Base-by-base conservation (phyloP, 352 stramenopile species). In the Thraustochytrium sp. region DNA sequence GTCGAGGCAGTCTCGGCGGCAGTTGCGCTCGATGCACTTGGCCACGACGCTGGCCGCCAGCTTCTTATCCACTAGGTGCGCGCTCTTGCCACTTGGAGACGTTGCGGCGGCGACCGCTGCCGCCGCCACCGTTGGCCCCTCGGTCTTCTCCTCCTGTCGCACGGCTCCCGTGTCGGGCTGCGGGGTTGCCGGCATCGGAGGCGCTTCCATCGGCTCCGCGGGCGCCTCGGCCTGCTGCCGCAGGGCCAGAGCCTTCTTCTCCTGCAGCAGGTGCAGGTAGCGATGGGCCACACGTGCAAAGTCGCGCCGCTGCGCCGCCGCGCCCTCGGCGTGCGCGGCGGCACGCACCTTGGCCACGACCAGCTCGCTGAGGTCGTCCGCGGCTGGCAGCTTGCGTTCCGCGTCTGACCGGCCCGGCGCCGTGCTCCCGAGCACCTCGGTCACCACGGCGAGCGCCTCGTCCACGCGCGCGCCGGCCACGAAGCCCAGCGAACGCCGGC, bases 1-100 rank as follows among this genome's bases (percentile, higher is more conserved):
- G n/a, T 80, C 68, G 38, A 80, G 68, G 38, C 68, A 80, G 51
- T 80, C 68, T 5, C 53, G 42, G 8, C 68, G 68, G 23, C 68
- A 80, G 68, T 63, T 80, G 29, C 68, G 68, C 51, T 80, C 68
- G 42, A 80, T 80, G 38, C 68, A 80, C 37, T 29, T 80, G n/a
- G 53, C 68, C 26, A 80, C 68, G 0, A 80, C 68, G 3, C 44
- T 75, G 76, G 68, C 68, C 3, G 68, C 68, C 26, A 80, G 68
- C 48, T 53, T 46, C 46, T 80, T 80, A 31, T 80, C 68, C 8
- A 80, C 68, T 9, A 80, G 38, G 13, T 75, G 5, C 26, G n/a
- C 37, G 62, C 36, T 13, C 5, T 5, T 5, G 5, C 5, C 5
- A 5, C 42, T 16, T 49, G 42, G 42, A 5, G 54, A 34, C 5